phyloP scores from a whole-genome alignment of 257 asterid genomes.

The Jacaranda copaia region DNA sequence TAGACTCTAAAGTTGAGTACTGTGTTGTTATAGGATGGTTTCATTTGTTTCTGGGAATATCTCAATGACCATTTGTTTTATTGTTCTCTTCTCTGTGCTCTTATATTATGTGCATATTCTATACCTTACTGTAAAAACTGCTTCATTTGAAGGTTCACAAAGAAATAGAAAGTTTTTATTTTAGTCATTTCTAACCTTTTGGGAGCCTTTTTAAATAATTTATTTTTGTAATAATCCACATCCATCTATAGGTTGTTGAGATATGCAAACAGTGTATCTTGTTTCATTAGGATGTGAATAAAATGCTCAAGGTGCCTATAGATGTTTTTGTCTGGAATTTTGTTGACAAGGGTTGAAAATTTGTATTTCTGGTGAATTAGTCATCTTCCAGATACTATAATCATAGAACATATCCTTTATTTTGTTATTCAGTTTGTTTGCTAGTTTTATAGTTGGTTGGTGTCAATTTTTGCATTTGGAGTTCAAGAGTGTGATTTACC shows the following conservation, averaged over 20 bases:
- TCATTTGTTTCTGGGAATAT: background rate
- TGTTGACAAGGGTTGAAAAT: constrained; percentile 38
- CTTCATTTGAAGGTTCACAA: background rate
- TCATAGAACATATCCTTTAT: constrained; percentile 28
- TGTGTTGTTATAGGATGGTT: background rate
- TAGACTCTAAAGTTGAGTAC: too few relatives aligned
- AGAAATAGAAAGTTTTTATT: too few relatives aligned
- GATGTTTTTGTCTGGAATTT: constrained; percentile 34
- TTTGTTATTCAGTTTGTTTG: constrained; percentile 42
- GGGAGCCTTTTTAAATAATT: background rate
- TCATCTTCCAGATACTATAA: constrained; percentile 15
- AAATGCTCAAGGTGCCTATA: background rate
- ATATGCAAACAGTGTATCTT: background rate
- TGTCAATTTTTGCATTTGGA: constrained; percentile 40
- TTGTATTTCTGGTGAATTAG: constrained; percentile 28
- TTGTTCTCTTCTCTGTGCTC: background rate
- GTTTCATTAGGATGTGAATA: background rate
- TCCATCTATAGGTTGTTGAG: background rate
- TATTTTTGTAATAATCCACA: background rate
- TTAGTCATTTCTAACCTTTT: background rate
- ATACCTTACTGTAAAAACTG: background rate
- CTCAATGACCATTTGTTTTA: constrained; percentile 9
- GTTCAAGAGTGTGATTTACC: constrained; percentile 30
- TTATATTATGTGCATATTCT: background rate
- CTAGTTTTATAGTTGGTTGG: constrained; percentile 36